Evolutionary conservation across 495 filamentous ascomycete species (phyloP), one percentile per base, ranked within the genome.

Genomic region (Podospora australis): DNA sequence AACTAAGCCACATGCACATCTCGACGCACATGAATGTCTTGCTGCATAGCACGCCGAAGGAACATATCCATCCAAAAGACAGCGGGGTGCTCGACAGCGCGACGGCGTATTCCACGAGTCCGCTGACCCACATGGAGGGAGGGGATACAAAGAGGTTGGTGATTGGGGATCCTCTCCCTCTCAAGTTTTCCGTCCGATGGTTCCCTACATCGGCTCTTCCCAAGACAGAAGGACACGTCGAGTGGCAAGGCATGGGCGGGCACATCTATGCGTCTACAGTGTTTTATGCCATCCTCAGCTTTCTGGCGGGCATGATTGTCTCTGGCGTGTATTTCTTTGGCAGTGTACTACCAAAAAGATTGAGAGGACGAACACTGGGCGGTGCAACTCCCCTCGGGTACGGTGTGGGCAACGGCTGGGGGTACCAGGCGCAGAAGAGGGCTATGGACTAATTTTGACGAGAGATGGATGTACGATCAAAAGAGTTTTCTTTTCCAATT

Each of bases 1-100:
- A 98, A 62, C 74, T 82, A 24, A 86, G 81, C 58, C 92, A 98
- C 62, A 73, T 98, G 52, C 92, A 98, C 71, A 83, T 98, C 59
- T 83, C 82, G 63, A 90, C 90, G 7, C 78, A 84, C 51, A 76
- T 98, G 64, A 96, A 96, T 64, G 79, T 95, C 54, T 70, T 95
- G 17, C 71, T 92, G 54, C 89, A 95, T 61, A 88, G 83, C 50
- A 80, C 79, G 14, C 74, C 72, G 19, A 77, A 70, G 59, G 71
- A 69, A 56, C 78, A 72, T 65, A 70, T 62, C 61, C 78, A 74
- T 22, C 66, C 60, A 2, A 70, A 72, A 56, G 78, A 80, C 50
- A 77, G 75, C 13, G 90, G 88, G 29, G 80, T 87, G 5, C 78
- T 98, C 32, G 89, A 85, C 51, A 80, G 87, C 20, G 89, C 84